phyloP scores from a whole-genome alignment of 225 moss, liverwort and hornwort species.

The Sphagnum tenellum region DNA sequence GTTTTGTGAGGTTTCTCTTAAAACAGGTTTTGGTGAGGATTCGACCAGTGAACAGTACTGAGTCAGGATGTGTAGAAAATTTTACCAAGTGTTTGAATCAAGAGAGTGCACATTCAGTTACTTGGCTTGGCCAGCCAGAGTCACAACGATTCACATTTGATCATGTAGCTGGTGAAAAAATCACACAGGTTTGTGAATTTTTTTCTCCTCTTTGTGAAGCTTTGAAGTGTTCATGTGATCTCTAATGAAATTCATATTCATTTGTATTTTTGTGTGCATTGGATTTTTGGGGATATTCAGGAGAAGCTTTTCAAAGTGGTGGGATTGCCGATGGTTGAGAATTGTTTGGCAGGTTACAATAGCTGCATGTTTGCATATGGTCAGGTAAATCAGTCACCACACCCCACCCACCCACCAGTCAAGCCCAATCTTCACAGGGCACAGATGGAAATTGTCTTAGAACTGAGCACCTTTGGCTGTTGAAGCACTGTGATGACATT shows the following conservation, averaged over 20 bases:
- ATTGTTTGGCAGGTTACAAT: constrained; percentile 89
- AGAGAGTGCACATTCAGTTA: constrained; percentile 66
- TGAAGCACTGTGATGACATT: not conserved
- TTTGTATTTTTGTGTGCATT: not conserved
- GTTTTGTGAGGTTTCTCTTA: not conserved
- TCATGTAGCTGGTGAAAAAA: constrained; percentile 78
- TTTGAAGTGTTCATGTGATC: not conserved
- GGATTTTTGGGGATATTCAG: constrained; percentile 18
- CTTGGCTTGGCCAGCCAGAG: constrained; percentile 83
- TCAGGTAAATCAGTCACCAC: constrained; percentile 21
- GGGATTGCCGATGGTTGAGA: constrained; percentile 89
- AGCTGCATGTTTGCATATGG: constrained; percentile 99
- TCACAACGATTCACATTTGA: constrained; percentile 74
- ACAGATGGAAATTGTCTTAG: not conserved
- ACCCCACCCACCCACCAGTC: not conserved
- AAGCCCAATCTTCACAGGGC: not conserved
- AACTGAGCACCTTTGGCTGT: not conserved
- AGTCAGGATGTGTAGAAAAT: constrained; percentile 33
- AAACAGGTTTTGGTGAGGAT: constrained; percentile 75
- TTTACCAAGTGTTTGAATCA: constrained; percentile 60
- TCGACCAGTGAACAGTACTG: constrained; percentile 54
- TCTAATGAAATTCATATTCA: not conserved
- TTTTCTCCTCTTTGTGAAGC: not conserved
- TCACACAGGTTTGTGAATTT: constrained; percentile 55
- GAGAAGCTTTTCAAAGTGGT: constrained; percentile 64